A percentile compares a stretch with the other conserved stretches of the same genome.
phyloP scores from a whole-genome alignment of 495 filamentous ascomycete species.

The Cetradonia linearis region DNA sequence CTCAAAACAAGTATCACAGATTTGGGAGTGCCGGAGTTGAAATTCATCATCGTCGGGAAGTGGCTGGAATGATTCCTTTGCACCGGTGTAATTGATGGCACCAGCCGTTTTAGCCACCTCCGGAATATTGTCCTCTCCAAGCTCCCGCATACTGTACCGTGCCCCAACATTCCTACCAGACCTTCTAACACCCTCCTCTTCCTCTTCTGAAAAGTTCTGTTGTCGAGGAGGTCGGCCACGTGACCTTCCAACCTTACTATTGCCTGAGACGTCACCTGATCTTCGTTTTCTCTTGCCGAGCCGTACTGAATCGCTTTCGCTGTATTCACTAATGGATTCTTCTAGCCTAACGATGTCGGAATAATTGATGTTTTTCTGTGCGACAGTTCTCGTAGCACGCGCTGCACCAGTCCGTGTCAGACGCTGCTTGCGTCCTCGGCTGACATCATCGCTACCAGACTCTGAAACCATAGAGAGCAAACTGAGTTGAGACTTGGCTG shows the following conservation, averaged over 20 bases:
- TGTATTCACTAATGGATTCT: slow-evolving; percentile 13
- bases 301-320: not conserved
- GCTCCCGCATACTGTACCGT: slow-evolving; percentile 53
- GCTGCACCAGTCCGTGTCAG: not conserved
- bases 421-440: not conserved
- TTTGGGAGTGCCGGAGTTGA: slow-evolving; percentile 50
- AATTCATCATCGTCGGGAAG: slow-evolving; percentile 50
- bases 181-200: slow-evolving; percentile 32
- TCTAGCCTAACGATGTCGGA: slow-evolving; percentile 21
- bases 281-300: slow-evolving; percentile 20
- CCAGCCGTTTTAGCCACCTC: slow-evolving; percentile 34
- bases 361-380: slow-evolving; percentile 20
- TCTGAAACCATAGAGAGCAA: slow-evolving; percentile 12
- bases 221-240: slow-evolving; percentile 1
- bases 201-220: not conserved
- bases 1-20: slow-evolving; percentile 62
- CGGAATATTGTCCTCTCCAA: slow-evolving; percentile 57
- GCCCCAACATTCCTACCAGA: slow-evolving; percentile 40
- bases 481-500: slow-evolving; percentile 6
- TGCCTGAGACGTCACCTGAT: not conserved
- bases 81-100: slow-evolving; percentile 44
- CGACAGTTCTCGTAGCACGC: slow-evolving; percentile 9
- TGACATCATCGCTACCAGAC: slow-evolving; percentile 11
- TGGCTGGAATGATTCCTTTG: slow-evolving; percentile 58
- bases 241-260: not conserved